Percentiles rank a stretch among this genome's conserved stretches.
Conservation (phyloP, 768 basidiomycete genomes). For the Roridomyces roridus region DNA sequence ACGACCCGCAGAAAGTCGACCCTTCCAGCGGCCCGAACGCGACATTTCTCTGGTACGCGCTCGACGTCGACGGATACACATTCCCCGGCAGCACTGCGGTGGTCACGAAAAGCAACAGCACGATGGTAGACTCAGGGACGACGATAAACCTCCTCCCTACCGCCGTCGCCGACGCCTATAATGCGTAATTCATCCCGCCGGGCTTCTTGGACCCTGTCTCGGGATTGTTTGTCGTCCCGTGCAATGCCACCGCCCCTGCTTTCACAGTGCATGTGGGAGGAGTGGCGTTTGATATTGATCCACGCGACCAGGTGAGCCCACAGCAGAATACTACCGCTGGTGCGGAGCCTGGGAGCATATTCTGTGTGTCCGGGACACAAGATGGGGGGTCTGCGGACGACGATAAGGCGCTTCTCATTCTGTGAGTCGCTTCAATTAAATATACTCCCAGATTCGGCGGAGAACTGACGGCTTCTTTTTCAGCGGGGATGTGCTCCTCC, state of each 20-base stretch:
- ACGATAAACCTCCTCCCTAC: constrained; percentile 26
- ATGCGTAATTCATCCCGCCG: constrained; percentile 22
- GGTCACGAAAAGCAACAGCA: constrained; percentile 11
- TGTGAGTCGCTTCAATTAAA: too few relatives aligned
- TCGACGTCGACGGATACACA: constrained; percentile 22
- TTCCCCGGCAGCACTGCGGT: constrained; percentile 19
- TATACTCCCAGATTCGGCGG: too few relatives aligned
- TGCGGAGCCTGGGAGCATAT: constrained; percentile 2
- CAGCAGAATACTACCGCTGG: too few relatives aligned
- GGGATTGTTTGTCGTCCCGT: too few relatives aligned
- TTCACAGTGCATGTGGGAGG: constrained; percentile 26
- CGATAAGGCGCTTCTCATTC: too few relatives aligned
- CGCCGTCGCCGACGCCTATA: constrained; percentile 22
- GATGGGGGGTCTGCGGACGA: too few relatives aligned
- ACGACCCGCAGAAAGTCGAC: constrained; percentile 3
- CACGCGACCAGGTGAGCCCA: constrained; percentile 20
- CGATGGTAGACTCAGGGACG: constrained; percentile 20
- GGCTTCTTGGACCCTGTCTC: constrained; percentile 5
- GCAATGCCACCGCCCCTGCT: constrained; percentile 21
- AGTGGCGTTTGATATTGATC: constrained; percentile 18
- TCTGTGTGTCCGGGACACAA: not conserved
- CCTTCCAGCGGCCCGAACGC: constrained; percentile 13
- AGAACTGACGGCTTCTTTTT: too few relatives aligned
- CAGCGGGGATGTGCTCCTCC: constrained; percentile 27
- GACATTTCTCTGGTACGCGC: constrained; percentile 14